phyloP scores from a whole-genome alignment of 1,284 basidiomycete species.

The Peniophora sp. region DNA sequence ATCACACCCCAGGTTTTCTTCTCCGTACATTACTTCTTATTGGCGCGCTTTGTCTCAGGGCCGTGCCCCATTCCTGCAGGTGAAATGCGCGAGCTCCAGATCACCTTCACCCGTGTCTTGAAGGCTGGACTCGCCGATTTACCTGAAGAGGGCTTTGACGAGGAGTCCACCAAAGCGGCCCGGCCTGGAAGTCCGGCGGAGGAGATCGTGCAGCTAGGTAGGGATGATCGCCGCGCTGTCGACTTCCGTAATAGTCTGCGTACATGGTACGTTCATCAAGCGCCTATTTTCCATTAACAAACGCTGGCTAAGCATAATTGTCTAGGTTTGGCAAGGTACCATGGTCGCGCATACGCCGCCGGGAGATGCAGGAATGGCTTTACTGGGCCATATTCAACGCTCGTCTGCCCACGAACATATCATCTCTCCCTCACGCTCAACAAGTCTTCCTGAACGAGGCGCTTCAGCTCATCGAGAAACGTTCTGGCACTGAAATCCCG shows the following conservation, averaged over 20 bases:
- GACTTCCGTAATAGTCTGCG: conserved; percentile 69
- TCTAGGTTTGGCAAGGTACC: conserved; percentile 64
- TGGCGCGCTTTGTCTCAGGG: conserved; percentile 46
- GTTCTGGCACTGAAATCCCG: conserved; percentile 61
- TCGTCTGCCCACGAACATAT: conserved; percentile 41
- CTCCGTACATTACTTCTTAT: conserved; percentile 59
- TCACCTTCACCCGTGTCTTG: conserved; percentile 51
- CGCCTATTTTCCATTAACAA: background rate
- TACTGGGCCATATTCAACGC: conserved; percentile 80
- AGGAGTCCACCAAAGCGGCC: conserved; percentile 41
- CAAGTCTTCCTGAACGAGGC: conserved; percentile 49
- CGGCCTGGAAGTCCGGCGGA: conserved; percentile 59
- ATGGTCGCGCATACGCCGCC: conserved; percentile 63
- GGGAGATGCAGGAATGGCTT: conserved; percentile 71
- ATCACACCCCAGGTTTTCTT: conserved; percentile 65
- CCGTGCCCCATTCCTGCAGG: conserved; percentile 39
- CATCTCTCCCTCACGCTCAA: conserved; percentile 28
- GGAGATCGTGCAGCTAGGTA: conserved; percentile 44
- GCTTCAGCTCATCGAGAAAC: conserved; percentile 59
- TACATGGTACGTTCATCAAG: conserved; percentile 36
- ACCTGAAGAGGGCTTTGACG: conserved; percentile 43
- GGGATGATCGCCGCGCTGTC: conserved; percentile 62
- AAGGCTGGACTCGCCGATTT: conserved; percentile 56
- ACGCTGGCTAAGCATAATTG: background rate
- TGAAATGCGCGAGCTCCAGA: conserved; percentile 46